Evolutionary conservation across 129 eudicot species (phyloP).

Genomic region (Lactuca saligna): DNA sequence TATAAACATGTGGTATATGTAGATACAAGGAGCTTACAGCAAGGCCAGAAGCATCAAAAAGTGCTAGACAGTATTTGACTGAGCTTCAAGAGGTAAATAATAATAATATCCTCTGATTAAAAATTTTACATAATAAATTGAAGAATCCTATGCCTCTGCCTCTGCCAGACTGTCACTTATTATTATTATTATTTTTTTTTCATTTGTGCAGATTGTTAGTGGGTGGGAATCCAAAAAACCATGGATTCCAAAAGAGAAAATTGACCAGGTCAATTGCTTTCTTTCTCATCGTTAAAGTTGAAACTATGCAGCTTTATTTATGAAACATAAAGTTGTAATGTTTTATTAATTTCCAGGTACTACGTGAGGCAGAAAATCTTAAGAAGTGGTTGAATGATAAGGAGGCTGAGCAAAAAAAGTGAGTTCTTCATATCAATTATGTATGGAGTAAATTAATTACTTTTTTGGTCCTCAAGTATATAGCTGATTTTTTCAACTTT

Average conservation of each 20-base stretch:
- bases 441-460: too few relatives aligned
- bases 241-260: constrained; percentile 81
- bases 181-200: neutral
- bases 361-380: constrained; percentile 59
- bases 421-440: constrained; percentile 19
- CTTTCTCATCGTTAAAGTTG: neutral
- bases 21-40: constrained; percentile 87
- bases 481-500: too few relatives aligned
- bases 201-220: constrained; percentile 62
- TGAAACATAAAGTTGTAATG: neutral
- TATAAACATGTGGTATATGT: constrained; percentile 10
- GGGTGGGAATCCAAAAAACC: constrained; percentile 85
- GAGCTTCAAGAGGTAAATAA: constrained; percentile 76
- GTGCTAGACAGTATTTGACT: constrained; percentile 59
- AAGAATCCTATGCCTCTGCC: neutral
- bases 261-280: constrained; percentile 63
- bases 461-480: too few relatives aligned
- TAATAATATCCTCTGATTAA: constrained; percentile 21
- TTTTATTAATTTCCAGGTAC: constrained; percentile 46
- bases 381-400: constrained; percentile 85
- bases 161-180: constrained; percentile 1
- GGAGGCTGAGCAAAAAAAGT: constrained; percentile 91
- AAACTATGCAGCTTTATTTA: neutral
- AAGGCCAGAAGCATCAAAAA: constrained; percentile 74
- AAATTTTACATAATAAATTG: constrained; percentile 9